A percentile compares a stretch with the other conserved stretches of the same genome.
These are phyloP conservation scores for Pseudogymnoascus sp. DNA, from an alignment of 2,329 filamentous ascomycete species.

Conservation along the genomic window DNA sequence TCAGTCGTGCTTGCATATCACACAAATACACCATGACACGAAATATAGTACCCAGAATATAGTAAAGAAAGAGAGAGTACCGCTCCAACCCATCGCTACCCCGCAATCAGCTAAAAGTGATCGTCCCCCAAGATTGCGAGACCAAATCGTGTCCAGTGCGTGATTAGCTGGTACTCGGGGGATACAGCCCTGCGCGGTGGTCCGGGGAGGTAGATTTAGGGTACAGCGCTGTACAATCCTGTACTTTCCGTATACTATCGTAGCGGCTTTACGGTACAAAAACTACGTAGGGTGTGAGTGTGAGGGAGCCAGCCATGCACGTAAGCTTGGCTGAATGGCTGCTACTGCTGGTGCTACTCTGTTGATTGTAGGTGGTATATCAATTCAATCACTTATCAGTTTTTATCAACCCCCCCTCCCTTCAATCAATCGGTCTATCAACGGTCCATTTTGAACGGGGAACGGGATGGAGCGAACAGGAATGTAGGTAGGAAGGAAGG, in stretches of 20 bases:
- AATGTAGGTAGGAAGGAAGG: background rate
- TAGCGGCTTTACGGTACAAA: background rate
- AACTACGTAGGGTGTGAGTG: background rate
- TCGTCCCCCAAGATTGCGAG: background rate
- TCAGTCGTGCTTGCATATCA: background rate
- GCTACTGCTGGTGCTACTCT: background rate
- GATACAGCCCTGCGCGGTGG: background rate
- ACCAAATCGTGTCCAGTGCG: background rate
- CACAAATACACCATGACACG: background rate
- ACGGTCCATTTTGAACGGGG: background rate
- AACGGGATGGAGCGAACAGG: background rate
- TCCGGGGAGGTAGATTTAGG: background rate
- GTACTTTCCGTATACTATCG: background rate
- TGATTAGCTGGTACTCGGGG: background rate
- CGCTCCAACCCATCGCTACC: background rate
- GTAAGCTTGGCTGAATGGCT: background rate
- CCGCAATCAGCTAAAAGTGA: constrained; percentile 4
- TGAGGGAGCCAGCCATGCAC: background rate
- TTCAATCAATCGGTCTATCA: background rate
- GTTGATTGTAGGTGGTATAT: background rate
- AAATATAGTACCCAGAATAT: background rate
- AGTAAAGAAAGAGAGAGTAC: background rate
- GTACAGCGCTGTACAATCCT: background rate
- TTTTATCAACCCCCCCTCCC: background rate
- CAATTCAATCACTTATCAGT: background rate